These are phyloP conservation scores for Chaetothyriales sp. DNA, from an alignment of 2,329 filamentous ascomycete genomes.

Conservation along the genomic window DNA sequence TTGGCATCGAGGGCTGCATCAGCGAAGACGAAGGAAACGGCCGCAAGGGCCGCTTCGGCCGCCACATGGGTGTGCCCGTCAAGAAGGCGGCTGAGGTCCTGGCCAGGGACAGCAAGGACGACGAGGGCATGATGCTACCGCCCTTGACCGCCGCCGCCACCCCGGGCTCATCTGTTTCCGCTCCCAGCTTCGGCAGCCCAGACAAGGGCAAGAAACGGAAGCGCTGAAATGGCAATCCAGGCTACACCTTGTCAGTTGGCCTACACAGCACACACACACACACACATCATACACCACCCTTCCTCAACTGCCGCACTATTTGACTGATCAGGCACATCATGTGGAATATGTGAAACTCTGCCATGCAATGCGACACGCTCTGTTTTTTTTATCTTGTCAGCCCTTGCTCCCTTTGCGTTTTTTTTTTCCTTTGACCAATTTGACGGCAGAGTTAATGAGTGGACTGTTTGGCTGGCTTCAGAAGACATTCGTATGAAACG, in stretches of 20 bases:
- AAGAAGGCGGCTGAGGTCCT: constrained; percentile 37
- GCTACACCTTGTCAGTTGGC: no score
- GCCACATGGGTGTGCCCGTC: constrained; percentile 53
- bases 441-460: neutral
- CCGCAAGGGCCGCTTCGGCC: constrained; percentile 77
- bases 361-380: neutral
- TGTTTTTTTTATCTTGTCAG: neutral
- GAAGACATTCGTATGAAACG: neutral
- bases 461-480: neutral
- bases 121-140: constrained; percentile 30
- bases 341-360: neutral
- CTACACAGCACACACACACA: no score
- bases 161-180: constrained; percentile 8
- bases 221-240: constrained; percentile 27
- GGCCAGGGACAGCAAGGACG: constrained; percentile 33
- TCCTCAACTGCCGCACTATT: neutral
- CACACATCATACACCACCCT: neutral
- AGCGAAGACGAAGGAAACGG: constrained; percentile 97
- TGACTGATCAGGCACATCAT: neutral
- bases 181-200: constrained; percentile 21
- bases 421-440: neutral
- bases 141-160: constrained; percentile 20
- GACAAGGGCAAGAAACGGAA: constrained; percentile 59
- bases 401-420: neutral
- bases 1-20: constrained; percentile 83